Base-by-base conservation (phyloP, 176 grass and related monocot species). In the Otatea glauca region DNA sequence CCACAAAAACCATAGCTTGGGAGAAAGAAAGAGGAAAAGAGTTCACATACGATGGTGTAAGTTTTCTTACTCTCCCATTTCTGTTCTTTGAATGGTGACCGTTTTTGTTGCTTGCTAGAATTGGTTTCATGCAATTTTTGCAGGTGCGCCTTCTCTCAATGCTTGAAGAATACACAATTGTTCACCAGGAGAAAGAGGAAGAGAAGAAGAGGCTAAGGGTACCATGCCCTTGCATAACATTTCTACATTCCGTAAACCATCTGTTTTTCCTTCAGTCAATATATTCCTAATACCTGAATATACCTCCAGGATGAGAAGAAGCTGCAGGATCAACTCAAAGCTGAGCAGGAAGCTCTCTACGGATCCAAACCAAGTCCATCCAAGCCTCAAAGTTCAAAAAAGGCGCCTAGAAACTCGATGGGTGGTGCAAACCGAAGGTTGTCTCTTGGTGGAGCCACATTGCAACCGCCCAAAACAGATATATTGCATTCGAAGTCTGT, bases 301-400 rank as follows among this genome's bases (percentile, higher is more conserved):
- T 76, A 68, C 71, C 58, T 89, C 61, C 89, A 99, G 91, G 96
- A 96, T 80, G 93, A 99, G 60, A 96, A 99, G 85, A 96, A 91
- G 65, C 86, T 94, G 25, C 86, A 94, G 55, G 91, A 81, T 80
- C 96, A 96, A 74, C 64, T 94, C 6, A 94, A 96, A 83, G 86
- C 93, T 32, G 88, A 99, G 83, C 93, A 99, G 81, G 96, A 96
- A 90, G 72, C 85, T 1, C 91, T 88, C 1, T 99, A 94, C 1
- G 96, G 96, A 72, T 99, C 93, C 62, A 96, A 99, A 88, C 93
- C 96, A 72, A 99, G 91, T 80, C 89, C 96, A 83, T 88, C 89
- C 27, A 99, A 99, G 81, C 74, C 92, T 73, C 93, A 74, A 81
- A 94, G 88, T 55, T 79, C 83, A 47, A 93, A 92, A 79, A 98